Conservation (phyloP, 164 flowering plant species). For the Kalanchoe fedtschenkoi region DNA sequence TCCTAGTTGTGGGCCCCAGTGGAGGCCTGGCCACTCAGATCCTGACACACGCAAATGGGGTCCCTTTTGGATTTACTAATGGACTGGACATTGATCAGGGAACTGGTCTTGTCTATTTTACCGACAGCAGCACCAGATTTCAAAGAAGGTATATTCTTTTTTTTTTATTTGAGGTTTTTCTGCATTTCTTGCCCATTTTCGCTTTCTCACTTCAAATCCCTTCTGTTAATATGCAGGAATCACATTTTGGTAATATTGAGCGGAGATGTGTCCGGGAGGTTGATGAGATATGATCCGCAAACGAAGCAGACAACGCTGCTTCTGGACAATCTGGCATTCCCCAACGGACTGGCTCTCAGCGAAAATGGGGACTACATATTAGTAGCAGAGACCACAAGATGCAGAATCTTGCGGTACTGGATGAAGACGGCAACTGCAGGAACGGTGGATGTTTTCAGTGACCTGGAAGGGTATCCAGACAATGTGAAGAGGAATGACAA, state of each 20-base stretch:
- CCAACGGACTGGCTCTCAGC: constrained; percentile 30
- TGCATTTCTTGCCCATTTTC: not conserved
- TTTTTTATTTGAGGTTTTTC: not conserved
- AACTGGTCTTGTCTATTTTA: constrained; percentile 32
- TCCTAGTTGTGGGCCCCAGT: constrained; percentile 30
- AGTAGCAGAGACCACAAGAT: constrained; percentile 20
- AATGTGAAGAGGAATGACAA: constrained; percentile 33
- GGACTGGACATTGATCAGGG: constrained; percentile 31
- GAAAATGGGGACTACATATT: constrained; percentile 17
- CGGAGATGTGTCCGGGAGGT: constrained; percentile 26
- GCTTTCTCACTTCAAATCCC: not conserved
- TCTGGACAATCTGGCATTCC: constrained; percentile 16
- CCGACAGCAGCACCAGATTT: constrained; percentile 32
- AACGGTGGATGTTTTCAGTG: constrained; percentile 11
- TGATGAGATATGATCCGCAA: constrained; percentile 24
- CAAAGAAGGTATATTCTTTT: constrained; percentile 27
- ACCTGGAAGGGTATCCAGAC: constrained; percentile 45
- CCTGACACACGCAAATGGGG: constrained; percentile 15
- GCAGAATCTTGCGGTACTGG: constrained; percentile 22
- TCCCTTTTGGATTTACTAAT: constrained; percentile 30
- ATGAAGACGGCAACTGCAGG: constrained; percentile 22
- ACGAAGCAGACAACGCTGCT: constrained; percentile 15
- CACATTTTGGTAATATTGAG: constrained; percentile 12
- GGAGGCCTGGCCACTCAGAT: constrained; percentile 35
- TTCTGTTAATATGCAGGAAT: constrained; percentile 13